phyloP scores from a whole-genome alignment of 345 rosid species.

The Murraya koenigii region DNA sequence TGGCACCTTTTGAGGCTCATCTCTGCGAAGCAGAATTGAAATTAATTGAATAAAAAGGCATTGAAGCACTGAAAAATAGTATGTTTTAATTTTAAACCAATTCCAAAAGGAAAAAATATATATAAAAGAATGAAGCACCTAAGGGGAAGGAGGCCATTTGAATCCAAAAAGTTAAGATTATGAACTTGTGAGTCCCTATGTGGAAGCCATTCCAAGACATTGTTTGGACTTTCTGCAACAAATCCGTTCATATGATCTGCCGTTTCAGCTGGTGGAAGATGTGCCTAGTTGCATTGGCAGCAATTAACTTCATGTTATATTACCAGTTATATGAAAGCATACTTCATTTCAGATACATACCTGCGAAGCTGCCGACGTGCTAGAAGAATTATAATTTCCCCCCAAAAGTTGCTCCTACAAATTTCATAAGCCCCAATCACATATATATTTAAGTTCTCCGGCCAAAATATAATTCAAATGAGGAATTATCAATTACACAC shows the following conservation, averaged over 20 bases:
- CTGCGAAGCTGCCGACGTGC: slow-evolving; percentile 21
- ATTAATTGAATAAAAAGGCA: background rate
- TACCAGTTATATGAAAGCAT: background rate
- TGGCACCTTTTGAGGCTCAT: background rate
- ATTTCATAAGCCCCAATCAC: background rate
- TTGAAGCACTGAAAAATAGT: background rate
- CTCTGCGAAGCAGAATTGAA: background rate
- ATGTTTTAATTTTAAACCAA: background rate
- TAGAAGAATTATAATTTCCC: slow-evolving; percentile 11
- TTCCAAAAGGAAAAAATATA: background rate
- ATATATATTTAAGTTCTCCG: background rate
- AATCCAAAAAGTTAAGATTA: slow-evolving; percentile 26
- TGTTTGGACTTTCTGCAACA: slow-evolving; percentile 17
- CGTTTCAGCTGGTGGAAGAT: slow-evolving; percentile 11
- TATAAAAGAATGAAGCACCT: slow-evolving; percentile 20
- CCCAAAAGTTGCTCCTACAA: slow-evolving; percentile 29
- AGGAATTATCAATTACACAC: background rate
- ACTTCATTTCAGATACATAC: background rate
- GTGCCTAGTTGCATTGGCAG: slow-evolving; percentile 17
- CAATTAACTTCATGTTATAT: background rate
- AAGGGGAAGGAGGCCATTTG: slow-evolving; percentile 31
- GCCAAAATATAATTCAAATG: background rate
- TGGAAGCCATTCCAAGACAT: slow-evolving; percentile 29
- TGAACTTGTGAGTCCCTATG: slow-evolving; percentile 31
- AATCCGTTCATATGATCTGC: slow-evolving; percentile 10